Conservation (phyloP, 1,139 yeast genomes). For the Saccharomycopsis crataegensis region DNA sequence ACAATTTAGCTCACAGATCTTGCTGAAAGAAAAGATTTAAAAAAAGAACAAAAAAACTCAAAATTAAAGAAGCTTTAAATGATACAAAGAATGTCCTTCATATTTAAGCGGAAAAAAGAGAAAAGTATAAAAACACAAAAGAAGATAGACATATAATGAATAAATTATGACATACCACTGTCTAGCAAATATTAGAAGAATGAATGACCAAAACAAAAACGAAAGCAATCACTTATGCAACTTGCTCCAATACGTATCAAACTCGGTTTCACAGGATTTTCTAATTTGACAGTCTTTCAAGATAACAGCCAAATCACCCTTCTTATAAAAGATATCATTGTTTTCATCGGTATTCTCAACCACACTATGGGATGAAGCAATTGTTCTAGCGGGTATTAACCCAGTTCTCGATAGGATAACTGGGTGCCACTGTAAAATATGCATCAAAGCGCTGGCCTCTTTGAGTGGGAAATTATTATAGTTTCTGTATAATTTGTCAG, state of each 20-base stretch:
- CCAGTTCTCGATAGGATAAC: conserved; percentile 63
- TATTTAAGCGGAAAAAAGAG: no score
- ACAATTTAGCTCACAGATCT: no score
- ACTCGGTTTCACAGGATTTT: conserved; percentile 43
- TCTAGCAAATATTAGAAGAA: no score
- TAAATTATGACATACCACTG: no score
- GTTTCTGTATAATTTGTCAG: conserved; percentile 57
- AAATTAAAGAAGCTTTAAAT: no score
- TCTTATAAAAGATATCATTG: conserved; percentile 40
- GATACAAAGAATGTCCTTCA: no score
- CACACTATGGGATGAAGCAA: conserved; percentile 39
- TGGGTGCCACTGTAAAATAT: conserved; percentile 92
- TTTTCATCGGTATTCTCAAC: conserved; percentile 28
- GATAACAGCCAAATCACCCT: conserved; percentile 58
- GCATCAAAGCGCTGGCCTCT: conserved; percentile 66
- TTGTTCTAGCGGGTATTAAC: conserved; percentile 54
- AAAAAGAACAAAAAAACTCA: no score
- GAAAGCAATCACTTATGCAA: no score
- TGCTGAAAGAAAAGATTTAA: no score
- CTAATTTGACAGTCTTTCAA: conserved; percentile 47
- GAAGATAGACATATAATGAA: no score
- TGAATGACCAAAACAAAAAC: no score
- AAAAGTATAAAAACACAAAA: no score
- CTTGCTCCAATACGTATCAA: conserved; percentile 31
- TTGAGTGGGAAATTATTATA: conserved; percentile 55